Evolutionary conservation across 208 protist species (phyloP), one percentile per base, ranked within the genome.

Genomic region (Trypanosoma lewisi): DNA sequence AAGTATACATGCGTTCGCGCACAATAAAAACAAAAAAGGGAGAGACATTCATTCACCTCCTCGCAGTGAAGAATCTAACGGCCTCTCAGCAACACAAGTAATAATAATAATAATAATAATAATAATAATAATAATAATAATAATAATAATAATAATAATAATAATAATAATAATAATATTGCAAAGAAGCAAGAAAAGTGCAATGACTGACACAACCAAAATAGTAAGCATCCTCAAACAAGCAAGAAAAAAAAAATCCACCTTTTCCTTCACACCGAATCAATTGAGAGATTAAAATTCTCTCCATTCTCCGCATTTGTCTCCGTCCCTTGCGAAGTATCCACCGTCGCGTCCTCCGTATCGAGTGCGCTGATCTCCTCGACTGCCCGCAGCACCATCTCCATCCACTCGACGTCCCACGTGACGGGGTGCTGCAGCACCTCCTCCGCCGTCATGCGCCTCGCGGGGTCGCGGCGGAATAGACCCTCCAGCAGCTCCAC

Each of bases 401-500:
- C 56, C 76, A 94, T 83, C 82, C 83, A 94, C 68, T 86, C 82
- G 31, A 78, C 75, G 55, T 94, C 72, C 75, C 78, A 91, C 37
- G 80, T 78, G 12, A 91, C 82, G 9, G 78, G 82, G 62, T 94
- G 84, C n/a, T 91, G 78, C 23, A 92, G 63, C 19, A 91, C 45
- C 14, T 91, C 75, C 1, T 83, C 78, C 2, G 82, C 73, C 27
- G 83, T 91, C 81, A 89, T 87, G 53, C 87, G 87, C 64, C 78
- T 79, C 19, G 48, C 31, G 19, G 87, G 87, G 49, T 91, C 74
- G 2, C 87, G 83, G 31, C 74, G 73, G 50, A 94, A 89, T 7
- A 86, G 61, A 8, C 73, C 65, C 67, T 89, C 74, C 9, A 94
- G 77, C 27, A 94, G 70, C 56, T 91, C 81, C 34, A 94, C 76